Evolutionary conservation across 345 rosid genomes (phyloP), one percentile per base, ranked within the genome.

Genomic region (Linum usitatissimum): DNA sequence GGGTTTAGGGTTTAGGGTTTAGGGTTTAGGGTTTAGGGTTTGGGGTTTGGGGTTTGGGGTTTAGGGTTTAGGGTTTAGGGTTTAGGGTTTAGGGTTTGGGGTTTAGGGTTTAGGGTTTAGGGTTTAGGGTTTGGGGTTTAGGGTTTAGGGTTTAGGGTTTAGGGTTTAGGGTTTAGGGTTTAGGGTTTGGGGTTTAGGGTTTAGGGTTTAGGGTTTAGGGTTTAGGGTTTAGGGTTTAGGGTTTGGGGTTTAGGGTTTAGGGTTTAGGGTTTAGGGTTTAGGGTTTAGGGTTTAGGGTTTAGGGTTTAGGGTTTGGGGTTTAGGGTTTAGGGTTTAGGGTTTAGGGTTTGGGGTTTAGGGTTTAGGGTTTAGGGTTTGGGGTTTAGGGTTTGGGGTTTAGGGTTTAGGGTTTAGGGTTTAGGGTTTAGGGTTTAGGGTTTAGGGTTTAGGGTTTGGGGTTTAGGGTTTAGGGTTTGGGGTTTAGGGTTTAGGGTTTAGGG

Each of bases 381-480:
- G 64, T 64, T 69, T 65, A 61, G 74, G 69, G 69, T 65, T 70
- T 65, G 40, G 66, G 70, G 66, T 65, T 70, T 60, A 23, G 64
- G 63, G 66, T 60, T 65, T 59, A 23, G 57, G 70, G 65, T 58
- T 70, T 65, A 15, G 58, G 74, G 69, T 28, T 70, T 65, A 39
- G 57, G 70, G 70, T 54, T 67, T 67, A 54, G 59, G 68, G 68
- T 59, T 59, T 59, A 64, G 66, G 74, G 70, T 65, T 65, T 65
- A 23, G 70, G 69, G 69, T 60, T 65, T 65, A 28, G 70, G 70
- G 68, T 70, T 38, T 70, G 45, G 68, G 73, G 68, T 48, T 70
- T 65, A 61, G 74, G 74, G 69, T 65, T 65, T 53, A 42, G 69
- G 74, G 65, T 65, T 65, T 53, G 12, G 64, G 70, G 61, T 65